Base-by-base conservation (phyloP, 805 yeast species). In the Candida golubevii region DNA sequence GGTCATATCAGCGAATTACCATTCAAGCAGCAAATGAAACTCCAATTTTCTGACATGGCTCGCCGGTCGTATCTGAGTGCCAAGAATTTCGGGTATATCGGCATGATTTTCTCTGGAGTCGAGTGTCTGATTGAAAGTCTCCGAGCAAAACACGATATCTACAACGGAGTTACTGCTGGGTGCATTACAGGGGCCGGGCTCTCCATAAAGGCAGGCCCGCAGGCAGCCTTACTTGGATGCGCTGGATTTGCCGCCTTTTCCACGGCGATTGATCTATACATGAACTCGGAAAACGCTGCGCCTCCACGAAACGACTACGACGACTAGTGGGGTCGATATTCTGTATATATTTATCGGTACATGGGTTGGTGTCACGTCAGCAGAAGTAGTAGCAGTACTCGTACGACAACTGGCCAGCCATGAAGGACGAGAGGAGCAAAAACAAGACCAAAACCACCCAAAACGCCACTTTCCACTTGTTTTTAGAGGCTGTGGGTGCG, bases 181-280 rank as follows among this genome's bases (percentile, higher is more conserved):
- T 93, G 97, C 67, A 72, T 91, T 32, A 93, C 99, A 1, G 99
- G 99, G 36, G 99, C 96, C 30, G 97, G 96, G 0, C 75, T 93
- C 41, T 95, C 97, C 1, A 77, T 86, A 54, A 88, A 85, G 60
- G 80, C 93, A 38, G 99, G 99, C 1, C 99, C 99, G 1, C 89
- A 83, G 56, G 95, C 96, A 27, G 93, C 96, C 0, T 56, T 82
- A 26, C 62, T 90, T 46, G 99, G 99, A 1, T 93, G 98, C 73
- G 97, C 95, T 26, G 99, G 97, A 8, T 93, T 93, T 70, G 97
- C 98, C 2, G 96, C 93, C 7, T 93, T 93, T 63, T 84, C 95
- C 44, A 82, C 88, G 4, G 96, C 95, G 7, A 80, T 54, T 26
- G 58, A 54, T 40, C 55, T 54, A n/a, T 54, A 54, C 41, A 40